A percentile compares a stretch with the other conserved stretches of the same genome.
phyloP scores from a whole-genome alignment of 768 basidiomycete species.

The Sistotremastrum niveocremeum region DNA sequence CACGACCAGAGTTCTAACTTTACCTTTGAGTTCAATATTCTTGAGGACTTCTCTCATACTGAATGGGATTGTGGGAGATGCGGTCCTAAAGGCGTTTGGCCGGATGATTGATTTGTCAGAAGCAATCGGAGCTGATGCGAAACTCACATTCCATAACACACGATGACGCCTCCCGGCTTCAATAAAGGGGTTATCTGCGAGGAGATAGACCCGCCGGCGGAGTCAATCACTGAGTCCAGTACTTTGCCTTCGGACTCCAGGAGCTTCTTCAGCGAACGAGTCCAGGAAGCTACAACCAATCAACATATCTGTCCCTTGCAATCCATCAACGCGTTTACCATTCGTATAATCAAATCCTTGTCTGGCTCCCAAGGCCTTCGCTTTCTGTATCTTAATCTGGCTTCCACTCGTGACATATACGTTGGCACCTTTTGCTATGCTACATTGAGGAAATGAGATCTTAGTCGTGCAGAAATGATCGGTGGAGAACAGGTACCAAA shows the following conservation, averaged over 20 bases:
- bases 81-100: constrained; percentile 34
- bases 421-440: constrained; percentile 56
- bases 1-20: constrained; percentile 7
- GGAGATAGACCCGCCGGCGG: constrained; percentile 56
- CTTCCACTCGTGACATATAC: constrained; percentile 76
- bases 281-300: constrained; percentile 33
- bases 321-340: constrained; percentile 23
- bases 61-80: constrained; percentile 41
- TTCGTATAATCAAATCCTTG: constrained; percentile 68
- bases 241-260: constrained; percentile 21
- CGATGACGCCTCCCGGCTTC: constrained; percentile 42
- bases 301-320: not conserved
- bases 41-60: constrained; percentile 71
- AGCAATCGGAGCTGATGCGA: not conserved
- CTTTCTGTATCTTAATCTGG: constrained; percentile 54
- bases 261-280: constrained; percentile 29
- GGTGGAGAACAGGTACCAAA: constrained; percentile 13
- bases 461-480: too few relatives aligned
- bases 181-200: constrained; percentile 33
- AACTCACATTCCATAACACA: constrained; percentile 55
- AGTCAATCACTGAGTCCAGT: constrained; percentile 56
- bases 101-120: not conserved
- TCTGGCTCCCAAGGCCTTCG: constrained; percentile 52
- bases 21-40: constrained; percentile 63
- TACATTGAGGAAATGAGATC: constrained; percentile 10